Evolutionary conservation across 2,329 filamentous ascomycete genomes (phyloP).

Genomic region (Sphaerulina musiva): DNA sequence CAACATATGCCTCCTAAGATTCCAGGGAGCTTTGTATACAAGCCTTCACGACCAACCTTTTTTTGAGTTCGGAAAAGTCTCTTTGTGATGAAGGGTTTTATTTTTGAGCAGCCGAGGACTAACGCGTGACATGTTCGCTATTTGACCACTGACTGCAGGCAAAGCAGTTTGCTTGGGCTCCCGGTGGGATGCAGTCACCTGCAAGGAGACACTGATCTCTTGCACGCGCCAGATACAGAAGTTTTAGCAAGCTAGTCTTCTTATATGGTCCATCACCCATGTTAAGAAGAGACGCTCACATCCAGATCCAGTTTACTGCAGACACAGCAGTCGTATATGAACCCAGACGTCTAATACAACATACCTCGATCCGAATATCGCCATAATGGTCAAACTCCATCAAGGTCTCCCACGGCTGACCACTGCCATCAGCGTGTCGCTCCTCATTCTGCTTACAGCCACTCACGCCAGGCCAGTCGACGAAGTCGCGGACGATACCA

Average conservation of each 20-base stretch:
- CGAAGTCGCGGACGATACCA: not conserved
- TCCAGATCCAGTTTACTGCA: not conserved
- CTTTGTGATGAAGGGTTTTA: no score
- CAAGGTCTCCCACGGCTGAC: not conserved
- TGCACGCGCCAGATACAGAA: not conserved
- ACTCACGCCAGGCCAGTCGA: not conserved
- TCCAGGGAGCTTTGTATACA: constrained; percentile 1
- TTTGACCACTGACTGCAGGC: not conserved
- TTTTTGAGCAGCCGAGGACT: not conserved
- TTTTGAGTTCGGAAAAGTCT: not conserved
- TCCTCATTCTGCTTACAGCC: not conserved
- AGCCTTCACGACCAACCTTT: constrained; percentile 1
- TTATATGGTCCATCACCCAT: not conserved
- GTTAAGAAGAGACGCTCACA: not conserved
- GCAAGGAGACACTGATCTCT: not conserved
- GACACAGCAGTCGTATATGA: not conserved
- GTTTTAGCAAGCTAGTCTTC: not conserved
- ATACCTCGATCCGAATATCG: not conserved
- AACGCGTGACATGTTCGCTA: not conserved
- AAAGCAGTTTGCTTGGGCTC: not conserved
- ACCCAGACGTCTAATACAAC: no score
- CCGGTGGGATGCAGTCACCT: not conserved
- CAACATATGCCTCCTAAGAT: not conserved
- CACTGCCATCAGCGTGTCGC: not conserved
- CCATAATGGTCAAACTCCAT: not conserved